These are phyloP conservation scores for Metschnikowia kofuensis DNA, from an alignment of 805 yeast species.

Conservation along the genomic window DNA sequence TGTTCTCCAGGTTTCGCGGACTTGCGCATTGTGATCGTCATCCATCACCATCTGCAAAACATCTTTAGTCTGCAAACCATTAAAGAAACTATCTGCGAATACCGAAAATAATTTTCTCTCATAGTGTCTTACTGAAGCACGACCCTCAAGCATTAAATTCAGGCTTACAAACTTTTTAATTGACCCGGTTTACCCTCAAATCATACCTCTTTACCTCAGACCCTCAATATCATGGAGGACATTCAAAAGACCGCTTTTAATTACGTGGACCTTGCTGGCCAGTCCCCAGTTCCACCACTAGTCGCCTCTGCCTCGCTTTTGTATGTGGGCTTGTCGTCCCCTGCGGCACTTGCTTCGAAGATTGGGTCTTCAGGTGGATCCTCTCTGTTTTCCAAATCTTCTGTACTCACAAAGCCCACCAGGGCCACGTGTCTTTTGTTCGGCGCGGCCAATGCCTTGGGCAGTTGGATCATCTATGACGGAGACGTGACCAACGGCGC, in stretches of 20 bases:
- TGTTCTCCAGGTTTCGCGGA: too few relatives aligned
- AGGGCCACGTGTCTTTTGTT: constrained; percentile 48
- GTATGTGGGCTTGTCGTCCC: constrained; percentile 14
- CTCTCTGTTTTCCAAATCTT: constrained; percentile 18
- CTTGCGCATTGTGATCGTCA: too few relatives aligned
- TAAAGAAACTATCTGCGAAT: too few relatives aligned
- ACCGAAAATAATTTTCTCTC: too few relatives aligned
- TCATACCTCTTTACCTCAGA: not conserved
- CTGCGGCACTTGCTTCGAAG: constrained; percentile 12
- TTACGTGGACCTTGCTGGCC: constrained; percentile 14
- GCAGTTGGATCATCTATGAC: constrained; percentile 73
- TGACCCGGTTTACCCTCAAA: too few relatives aligned
- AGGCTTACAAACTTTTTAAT: too few relatives aligned
- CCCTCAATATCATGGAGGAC: constrained; percentile 8
- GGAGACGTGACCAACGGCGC: constrained; percentile 76
- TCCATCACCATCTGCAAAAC: too few relatives aligned
- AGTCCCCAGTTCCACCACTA: constrained; percentile 19
- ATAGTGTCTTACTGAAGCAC: too few relatives aligned
- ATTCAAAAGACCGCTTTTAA: constrained; percentile 9
- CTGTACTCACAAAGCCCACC: constrained; percentile 32
- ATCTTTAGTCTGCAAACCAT: too few relatives aligned
- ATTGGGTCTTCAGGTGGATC: constrained; percentile 21
- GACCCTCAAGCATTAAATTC: too few relatives aligned
- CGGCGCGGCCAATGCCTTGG: constrained; percentile 60
- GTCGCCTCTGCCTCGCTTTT: constrained; percentile 13